phyloP scores from a whole-genome alignment of 108 stramenopile genomes.

The Nitzschia palea region DNA sequence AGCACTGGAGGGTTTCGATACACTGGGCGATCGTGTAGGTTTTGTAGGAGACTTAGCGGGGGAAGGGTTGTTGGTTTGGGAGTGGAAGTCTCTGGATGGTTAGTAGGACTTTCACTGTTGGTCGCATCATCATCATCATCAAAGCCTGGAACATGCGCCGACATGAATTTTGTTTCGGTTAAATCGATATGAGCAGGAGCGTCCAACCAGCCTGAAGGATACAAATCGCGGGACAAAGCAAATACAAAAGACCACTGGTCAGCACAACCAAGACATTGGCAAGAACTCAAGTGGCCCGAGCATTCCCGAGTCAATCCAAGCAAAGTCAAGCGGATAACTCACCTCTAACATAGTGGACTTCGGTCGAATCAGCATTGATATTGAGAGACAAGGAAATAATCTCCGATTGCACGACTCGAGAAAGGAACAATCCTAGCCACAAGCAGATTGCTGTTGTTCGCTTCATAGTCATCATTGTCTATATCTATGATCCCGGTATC shows the following conservation, averaged over 20 bases:
- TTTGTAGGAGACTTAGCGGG: no score
- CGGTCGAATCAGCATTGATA: constrained; percentile 5
- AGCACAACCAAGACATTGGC: neutral
- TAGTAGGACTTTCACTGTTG: neutral
- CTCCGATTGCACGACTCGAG: constrained; percentile 5
- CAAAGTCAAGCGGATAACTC: no score
- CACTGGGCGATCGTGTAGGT: no score
- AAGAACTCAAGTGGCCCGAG: neutral
- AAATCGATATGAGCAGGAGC: constrained; percentile 70
- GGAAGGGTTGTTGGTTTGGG: no score
- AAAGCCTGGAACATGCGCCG: constrained; percentile 6
- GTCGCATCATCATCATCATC: constrained; percentile 3
- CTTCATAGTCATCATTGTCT: no score
- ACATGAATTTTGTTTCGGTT: constrained; percentile 41
- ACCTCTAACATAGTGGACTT: constrained; percentile 34
- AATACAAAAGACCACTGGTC: neutral
- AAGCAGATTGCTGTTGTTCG: neutral
- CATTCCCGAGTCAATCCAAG: neutral
- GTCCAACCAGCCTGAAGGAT: constrained; percentile 47
- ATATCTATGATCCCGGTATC: no score
- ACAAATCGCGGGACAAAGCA: neutral
- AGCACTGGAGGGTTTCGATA: no score
- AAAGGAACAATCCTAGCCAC: neutral
- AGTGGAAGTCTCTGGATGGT: no score
- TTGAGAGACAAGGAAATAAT: constrained; percentile 1